Evolutionary conservation across 1,284 basidiomycete genomes (phyloP).

Genomic region (Volvariella volvacea): DNA sequence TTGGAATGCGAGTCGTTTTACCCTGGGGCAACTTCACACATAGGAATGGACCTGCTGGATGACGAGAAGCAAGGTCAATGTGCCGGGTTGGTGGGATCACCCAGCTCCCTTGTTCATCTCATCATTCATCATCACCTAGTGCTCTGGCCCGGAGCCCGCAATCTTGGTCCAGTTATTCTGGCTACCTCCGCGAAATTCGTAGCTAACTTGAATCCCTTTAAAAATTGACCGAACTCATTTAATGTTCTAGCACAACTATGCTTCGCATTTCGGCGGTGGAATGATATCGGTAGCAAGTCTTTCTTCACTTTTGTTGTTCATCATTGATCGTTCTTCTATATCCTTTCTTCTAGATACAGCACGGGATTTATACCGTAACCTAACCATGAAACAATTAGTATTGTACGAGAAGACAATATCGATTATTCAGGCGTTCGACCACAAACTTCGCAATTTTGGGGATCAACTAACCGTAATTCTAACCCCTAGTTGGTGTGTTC

Average conservation of each 20-base stretch:
- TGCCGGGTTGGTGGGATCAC: slow-evolving; percentile 42
- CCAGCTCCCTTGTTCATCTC: slow-evolving; percentile 4
- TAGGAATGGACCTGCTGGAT: slow-evolving; percentile 7
- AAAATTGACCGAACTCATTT: slow-evolving; percentile 11
- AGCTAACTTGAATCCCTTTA: slow-evolving; percentile 4
- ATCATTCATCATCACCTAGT: slow-evolving; percentile 25
- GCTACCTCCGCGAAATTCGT: slow-evolving; percentile 73
- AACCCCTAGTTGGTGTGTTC: no score
- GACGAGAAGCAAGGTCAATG: slow-evolving; percentile 34
- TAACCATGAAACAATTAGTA: slow-evolving; percentile 24
- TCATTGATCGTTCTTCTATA: slow-evolving; percentile 13
- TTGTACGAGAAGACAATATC: no score
- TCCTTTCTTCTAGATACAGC: slow-evolving; percentile 44
- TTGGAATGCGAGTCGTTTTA: slow-evolving; percentile 53
- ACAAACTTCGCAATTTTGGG: no score
- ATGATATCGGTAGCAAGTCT: slow-evolving; percentile 53
- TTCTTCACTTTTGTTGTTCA: no score
- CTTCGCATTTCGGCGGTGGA: slow-evolving; percentile 63
- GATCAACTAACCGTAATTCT: no score
- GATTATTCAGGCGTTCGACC: no score
- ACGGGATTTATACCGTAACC: slow-evolving; percentile 59
- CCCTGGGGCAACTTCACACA: slow-evolving; percentile 10
- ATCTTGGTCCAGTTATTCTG: slow-evolving; percentile 78
- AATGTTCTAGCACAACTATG: slow-evolving; percentile 56
- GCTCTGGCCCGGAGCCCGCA: slow-evolving; percentile 71